These are phyloP conservation scores for Dictyostelium discoideum DNA, from an alignment of 78 protist species.

Conservation along the genomic window dicty_2.7 NC_007088.5:7241501-7242000, in stretches of 20 bases:
- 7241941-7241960: background rate
- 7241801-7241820: constrained; percentile 12
- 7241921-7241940: background rate
- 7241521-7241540: too few species aligned
- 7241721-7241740: constrained; percentile 58
- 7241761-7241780: constrained; percentile 60
- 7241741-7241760: background rate
- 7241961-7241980: background rate
- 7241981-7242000: too few species aligned
- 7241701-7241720: background rate
- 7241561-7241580: background rate
- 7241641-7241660: constrained; percentile 33
- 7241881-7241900: constrained; percentile 75
- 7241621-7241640: constrained; percentile 84
- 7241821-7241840: background rate
- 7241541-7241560: background rate
- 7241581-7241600: constrained; percentile 28
- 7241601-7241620: constrained; percentile 51
- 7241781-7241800: background rate
- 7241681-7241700: constrained; percentile 36
- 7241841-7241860: constrained; percentile 31
- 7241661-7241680: constrained; percentile 38
- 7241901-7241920: constrained; percentile 42
- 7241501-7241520: background rate
- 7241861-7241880: constrained; percentile 70